Percentiles rank a stretch among this genome's conserved stretches.
These are phyloP conservation scores for Cucurbita moschata DNA, from an alignment of 306 rosid species.

Conservation along the genomic window DNA sequence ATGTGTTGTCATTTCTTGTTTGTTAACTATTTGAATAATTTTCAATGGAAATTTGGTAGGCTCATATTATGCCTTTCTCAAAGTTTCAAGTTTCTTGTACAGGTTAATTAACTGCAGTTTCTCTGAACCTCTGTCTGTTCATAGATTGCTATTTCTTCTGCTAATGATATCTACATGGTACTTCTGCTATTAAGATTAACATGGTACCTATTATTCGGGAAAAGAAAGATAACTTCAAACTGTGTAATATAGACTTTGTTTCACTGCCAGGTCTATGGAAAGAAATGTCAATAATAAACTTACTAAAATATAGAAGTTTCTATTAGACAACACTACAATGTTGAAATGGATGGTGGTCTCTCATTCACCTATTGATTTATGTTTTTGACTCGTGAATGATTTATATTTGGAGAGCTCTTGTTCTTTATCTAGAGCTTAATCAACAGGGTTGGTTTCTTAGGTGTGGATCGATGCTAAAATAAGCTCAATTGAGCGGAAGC, in stretches of 20 bases:
- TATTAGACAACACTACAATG: neutral
- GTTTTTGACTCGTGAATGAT: neutral
- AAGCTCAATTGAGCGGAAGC: slow-evolving; percentile 68
- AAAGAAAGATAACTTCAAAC: neutral
- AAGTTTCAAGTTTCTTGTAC: neutral
- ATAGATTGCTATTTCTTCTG: neutral
- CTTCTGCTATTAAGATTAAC: neutral
- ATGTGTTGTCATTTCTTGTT: neutral
- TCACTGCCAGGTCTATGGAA: slow-evolving; percentile 1
- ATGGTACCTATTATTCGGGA: neutral
- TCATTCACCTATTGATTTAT: neutral
- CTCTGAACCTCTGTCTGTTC: neutral
- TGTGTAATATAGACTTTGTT: neutral
- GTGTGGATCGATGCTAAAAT: slow-evolving; percentile 72
- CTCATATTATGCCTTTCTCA: neutral
- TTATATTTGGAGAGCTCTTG: slow-evolving; percentile 1
- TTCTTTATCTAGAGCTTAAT: slow-evolving; percentile 9
- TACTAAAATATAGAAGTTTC: neutral
- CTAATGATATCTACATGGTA: neutral
- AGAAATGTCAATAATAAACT: neutral
- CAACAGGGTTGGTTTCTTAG: slow-evolving; percentile 18
- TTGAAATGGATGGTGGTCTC: neutral
- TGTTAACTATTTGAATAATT: neutral
- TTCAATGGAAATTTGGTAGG: neutral
- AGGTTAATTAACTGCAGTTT: neutral